Evolutionary conservation across 805 yeast genomes (phyloP).

Genomic region (Debaryomyces hansenii): DNA sequence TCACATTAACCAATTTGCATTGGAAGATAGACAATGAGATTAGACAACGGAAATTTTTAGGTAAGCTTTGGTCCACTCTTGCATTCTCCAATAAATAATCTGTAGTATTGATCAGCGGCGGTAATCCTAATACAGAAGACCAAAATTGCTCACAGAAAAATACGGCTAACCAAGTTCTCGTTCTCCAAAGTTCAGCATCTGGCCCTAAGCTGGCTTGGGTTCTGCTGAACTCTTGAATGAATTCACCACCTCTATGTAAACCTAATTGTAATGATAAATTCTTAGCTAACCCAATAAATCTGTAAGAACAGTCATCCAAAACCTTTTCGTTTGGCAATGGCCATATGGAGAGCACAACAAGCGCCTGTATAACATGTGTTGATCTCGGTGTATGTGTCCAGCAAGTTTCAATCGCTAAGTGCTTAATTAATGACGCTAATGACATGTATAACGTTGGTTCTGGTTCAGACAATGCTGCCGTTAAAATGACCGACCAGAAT

Average conservation of each 20-base stretch:
- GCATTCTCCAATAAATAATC: constrained; percentile 83
- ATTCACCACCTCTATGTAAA: constrained; percentile 82
- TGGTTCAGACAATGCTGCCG: constrained; percentile 84
- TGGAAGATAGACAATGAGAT: constrained; percentile 79
- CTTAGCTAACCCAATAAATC: constrained; percentile 87
- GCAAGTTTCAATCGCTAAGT: constrained; percentile 86
- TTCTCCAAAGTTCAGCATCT: constrained; percentile 92
- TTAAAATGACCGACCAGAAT: constrained; percentile 88
- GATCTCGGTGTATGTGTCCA: constrained; percentile 93
- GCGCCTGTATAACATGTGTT: constrained; percentile 89
- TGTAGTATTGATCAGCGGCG: constrained; percentile 76
- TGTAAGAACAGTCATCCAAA: constrained; percentile 84
- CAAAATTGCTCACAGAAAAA: constrained; percentile 88
- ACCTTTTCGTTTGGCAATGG: constrained; percentile 92
- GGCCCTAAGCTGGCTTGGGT: constrained; percentile 82
- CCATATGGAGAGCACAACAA: constrained; percentile 84
- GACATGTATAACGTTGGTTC: constrained; percentile 79
- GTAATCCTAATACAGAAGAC: constrained; percentile 84
- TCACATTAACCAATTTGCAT: constrained; percentile 75
- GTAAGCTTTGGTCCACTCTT: constrained; percentile 61
- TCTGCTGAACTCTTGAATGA: constrained; percentile 85
- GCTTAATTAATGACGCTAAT: constrained; percentile 75
- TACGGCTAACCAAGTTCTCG: constrained; percentile 87
- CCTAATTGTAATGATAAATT: constrained; percentile 84
- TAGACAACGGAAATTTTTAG: constrained; percentile 69